Base-by-base conservation (phyloP, 2,329 filamentous ascomycete genomes). In the Aspergillus spinulosporus region DNA sequence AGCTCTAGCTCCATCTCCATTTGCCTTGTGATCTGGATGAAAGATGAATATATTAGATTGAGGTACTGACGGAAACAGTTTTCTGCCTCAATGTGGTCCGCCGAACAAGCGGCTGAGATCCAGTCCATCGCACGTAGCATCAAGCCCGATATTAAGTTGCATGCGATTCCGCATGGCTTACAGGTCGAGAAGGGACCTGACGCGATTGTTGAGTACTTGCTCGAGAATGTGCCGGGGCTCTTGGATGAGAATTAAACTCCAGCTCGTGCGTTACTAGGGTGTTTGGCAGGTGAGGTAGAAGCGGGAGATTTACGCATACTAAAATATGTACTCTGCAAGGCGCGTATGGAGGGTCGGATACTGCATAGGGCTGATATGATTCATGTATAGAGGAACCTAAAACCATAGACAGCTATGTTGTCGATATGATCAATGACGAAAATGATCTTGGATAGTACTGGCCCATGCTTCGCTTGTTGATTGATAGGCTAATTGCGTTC, bases 41-140 rank as follows among this genome's bases (percentile, higher is more conserved):
- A 21, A 21, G 21, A 21, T 21, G 21, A 21, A 21, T 21, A 21
- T 21, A 21, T 21, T 21, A 21, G 21, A 21, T 21, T 21, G 21
- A 21, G 21, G 15, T 42, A 32, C 61, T 65, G 44, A 64, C 49
- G 21, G 14, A n/a, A 4, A 4, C 57, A 86, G 82, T 86, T 85
- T 73, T 84, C 80, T 51, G 85, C 85, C 2, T 87, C 80, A 3
- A 83, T 83, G 81, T 83, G 81, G 81, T 76, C 78, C 32, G 68
- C 66, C 2, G 72, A 76, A 42, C 63, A 77, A 65, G 71, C 73
- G 11, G 60, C 64, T 7, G 61, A 68, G 40, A 76, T 77, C 45
- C 72, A 74, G 42, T 59, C 66, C 5, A 76, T 71, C 15, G 75
- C 72, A 14, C 65, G 66, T 14, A 68, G 66, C 21, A 68, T 73